Evolutionary conservation across 352 stramenopile species (phyloP).

Genomic region (Plasmopara viticola): DNA sequence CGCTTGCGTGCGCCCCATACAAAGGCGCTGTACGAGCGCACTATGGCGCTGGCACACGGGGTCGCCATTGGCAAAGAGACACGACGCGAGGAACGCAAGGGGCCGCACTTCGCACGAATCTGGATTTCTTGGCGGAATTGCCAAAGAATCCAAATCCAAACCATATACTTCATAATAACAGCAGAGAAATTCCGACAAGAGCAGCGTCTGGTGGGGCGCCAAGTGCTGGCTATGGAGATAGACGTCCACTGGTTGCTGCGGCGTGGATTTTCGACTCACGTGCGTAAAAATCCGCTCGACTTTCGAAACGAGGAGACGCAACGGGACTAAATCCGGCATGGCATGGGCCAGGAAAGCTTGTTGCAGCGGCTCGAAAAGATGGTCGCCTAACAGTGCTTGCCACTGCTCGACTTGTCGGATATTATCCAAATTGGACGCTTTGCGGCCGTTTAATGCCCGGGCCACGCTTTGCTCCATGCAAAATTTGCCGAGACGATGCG

Average conservation of each 20-base stretch:
- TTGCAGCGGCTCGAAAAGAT: slow-evolving; percentile 52
- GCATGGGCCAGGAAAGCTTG: slow-evolving; percentile 48
- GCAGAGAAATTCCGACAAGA: slow-evolving; percentile 55
- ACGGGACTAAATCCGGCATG: slow-evolving; percentile 43
- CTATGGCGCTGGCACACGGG: slow-evolving; percentile 37
- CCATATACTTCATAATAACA: slow-evolving; percentile 68
- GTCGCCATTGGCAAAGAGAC: slow-evolving; percentile 63
- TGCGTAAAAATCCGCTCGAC: slow-evolving; percentile 35
- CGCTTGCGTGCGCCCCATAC: slow-evolving; percentile 42
- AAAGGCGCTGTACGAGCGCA: slow-evolving; percentile 51
- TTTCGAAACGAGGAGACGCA: slow-evolving; percentile 39
- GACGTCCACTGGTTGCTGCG: slow-evolving; percentile 48
- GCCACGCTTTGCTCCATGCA: slow-evolving; percentile 47
- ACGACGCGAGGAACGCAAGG: slow-evolving; percentile 54
- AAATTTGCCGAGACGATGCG: slow-evolving; percentile 36
- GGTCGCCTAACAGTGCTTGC: slow-evolving; percentile 59
- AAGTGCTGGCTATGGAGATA: slow-evolving; percentile 54
- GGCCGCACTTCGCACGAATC: no score
- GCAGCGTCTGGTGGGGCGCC: slow-evolving; percentile 39
- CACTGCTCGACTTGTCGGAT: slow-evolving; percentile 57
- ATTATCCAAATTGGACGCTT: slow-evolving; percentile 51
- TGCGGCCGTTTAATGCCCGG: slow-evolving; percentile 39
- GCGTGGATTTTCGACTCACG: slow-evolving; percentile 27
- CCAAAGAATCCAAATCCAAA: slow-evolving; percentile 24
- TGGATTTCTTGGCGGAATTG: no score